Base-by-base conservation (phyloP, 2,329 filamentous ascomycete genomes). In the Parasarocladium wereldwijsianum region DNA sequence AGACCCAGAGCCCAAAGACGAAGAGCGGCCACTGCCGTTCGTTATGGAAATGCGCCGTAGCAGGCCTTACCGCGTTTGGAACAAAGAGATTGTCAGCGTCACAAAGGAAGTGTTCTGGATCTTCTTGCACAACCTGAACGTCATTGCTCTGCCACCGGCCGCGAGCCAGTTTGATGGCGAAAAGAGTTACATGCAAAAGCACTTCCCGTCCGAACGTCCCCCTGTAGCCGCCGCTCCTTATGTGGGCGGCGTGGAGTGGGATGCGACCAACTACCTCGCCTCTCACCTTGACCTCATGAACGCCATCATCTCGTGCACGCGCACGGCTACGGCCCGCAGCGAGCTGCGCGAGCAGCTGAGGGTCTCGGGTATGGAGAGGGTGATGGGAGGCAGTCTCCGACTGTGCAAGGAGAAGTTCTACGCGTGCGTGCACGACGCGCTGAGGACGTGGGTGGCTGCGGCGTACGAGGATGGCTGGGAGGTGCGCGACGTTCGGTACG, bases 101-200 rank as follows among this genome's bases (percentile, higher is more conserved):
- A 93, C 86, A 24, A 94, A 94, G 52, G 87, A 98, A 51, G 87
- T 96, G 17, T 98, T 98, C 50, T 98, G 87, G 87, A 96, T 96
- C 49, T 98, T 96, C 58, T 65, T 96, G 32, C 87, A 96, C 54
- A 81, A 93, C 42, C 64, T 93, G 34, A 96, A 96, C 44, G 76
- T 94, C 26, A 69, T 96, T 21, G 67, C 83, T 14, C 53, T 81
- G 19, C 70, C 76, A 2, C 26, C 30, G 9, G 22, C 30, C 10
- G 10, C 19, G 6, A 40, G 36, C 37, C 44, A 36, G 26, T 32
- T 41, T 15, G 41, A 22, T 24, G 34, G 33, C n/a, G n/a, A n/a
- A n/a, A n/a, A n/a, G n/a, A n/a, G 63, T 27, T 81, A 70, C 60
- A 80, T 76, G 63, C 47, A 64, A 28, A 64, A 68, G 12, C 70